Evolutionary conservation across 805 yeast genomes (phyloP).

Genomic region (Myxozyma vanderwaltii): DNA sequence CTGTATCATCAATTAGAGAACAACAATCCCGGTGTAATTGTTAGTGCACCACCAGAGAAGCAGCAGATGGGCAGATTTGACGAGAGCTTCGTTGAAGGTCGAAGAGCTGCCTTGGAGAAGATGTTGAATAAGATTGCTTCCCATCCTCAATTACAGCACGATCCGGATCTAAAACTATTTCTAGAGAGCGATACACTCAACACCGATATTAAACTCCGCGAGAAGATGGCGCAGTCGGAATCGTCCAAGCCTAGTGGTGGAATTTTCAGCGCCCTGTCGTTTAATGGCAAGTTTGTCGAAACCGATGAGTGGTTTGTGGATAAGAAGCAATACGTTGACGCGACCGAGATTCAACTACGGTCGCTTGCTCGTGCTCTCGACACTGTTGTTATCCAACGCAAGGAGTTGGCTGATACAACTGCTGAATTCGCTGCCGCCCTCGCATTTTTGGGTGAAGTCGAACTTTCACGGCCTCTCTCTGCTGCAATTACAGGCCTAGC

Average conservation of each 20-base stretch:
- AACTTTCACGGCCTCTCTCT: conserved; percentile 66
- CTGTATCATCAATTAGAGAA: conserved; percentile 81
- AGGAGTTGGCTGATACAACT: conserved; percentile 67
- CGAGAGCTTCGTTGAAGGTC: conserved; percentile 82
- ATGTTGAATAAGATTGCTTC: conserved; percentile 77
- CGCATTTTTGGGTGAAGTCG: conserved; percentile 68
- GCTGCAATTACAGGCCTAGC: conserved; percentile 71
- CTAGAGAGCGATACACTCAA: conserved; percentile 71
- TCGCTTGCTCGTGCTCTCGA: conserved; percentile 72
- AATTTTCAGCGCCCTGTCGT: conserved; percentile 53
- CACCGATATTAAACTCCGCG: conserved; percentile 70
- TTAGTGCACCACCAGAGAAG: conserved; percentile 96
- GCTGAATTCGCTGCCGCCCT: conserved; percentile 64
- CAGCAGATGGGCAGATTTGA: conserved; percentile 91
- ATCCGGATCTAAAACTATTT: conserved; percentile 76
- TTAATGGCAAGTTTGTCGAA: conserved; percentile 66
- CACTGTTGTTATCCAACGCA: conserved; percentile 69
- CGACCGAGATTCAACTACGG: conserved; percentile 70
- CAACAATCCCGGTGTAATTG: conserved; percentile 84
- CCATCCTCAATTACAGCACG: conserved; percentile 60
- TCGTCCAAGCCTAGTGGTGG: conserved; percentile 43
- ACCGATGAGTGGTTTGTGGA: conserved; percentile 76
- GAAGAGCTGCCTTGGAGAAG: conserved; percentile 79
- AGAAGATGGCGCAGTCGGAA: conserved; percentile 46
- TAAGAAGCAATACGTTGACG: conserved; percentile 67